Evolutionary conservation across 1,139 yeast species (phyloP).

Genomic region (Kodamaea sp.): DNA sequence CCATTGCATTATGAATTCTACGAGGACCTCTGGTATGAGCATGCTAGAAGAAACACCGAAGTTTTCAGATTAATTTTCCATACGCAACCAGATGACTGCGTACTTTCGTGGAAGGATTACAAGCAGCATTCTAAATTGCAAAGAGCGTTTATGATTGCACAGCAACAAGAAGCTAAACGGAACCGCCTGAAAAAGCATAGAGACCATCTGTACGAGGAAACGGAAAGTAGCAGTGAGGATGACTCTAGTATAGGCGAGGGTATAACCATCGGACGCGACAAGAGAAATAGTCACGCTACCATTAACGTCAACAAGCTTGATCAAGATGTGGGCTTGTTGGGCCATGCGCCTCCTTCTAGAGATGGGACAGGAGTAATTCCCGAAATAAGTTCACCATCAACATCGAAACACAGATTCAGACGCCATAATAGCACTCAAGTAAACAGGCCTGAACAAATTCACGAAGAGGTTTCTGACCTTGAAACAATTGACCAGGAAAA

Average conservation of each 20-base stretch:
- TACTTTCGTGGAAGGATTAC: conserved; percentile 86
- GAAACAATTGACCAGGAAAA: conserved; percentile 6
- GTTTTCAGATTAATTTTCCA: conserved; percentile 85
- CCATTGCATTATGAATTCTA: conserved; percentile 78
- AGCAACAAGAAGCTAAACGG: conserved; percentile 36
- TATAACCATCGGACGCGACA: conserved; percentile 2
- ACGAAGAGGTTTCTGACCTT: conserved; percentile 8
- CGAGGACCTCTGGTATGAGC: conserved; percentile 85
- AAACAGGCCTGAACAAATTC: conserved; percentile 2
- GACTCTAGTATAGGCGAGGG: conserved; percentile 12
- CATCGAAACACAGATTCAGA: conserved; percentile 13
- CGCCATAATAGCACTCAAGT: conserved; percentile 8
- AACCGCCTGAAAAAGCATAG: conserved; percentile 22
- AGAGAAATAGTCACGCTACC: conserved; percentile 27
- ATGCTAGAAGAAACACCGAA: conserved; percentile 81
- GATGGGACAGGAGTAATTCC: conserved; percentile 2
- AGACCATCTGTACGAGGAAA: conserved; percentile 14
- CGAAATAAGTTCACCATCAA: background rate
- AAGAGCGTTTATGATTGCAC: conserved; percentile 58
- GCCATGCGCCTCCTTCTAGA: conserved; percentile 36
- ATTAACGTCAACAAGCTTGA: conserved; percentile 27
- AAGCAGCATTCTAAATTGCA: conserved; percentile 63
- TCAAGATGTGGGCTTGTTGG: conserved; percentile 40
- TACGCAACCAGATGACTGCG: conserved; percentile 91
- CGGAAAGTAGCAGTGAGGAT: conserved; percentile 16